These are phyloP conservation scores for Mycena epipterygia DNA, from an alignment of 768 basidiomycete species.

Conservation along the genomic window DNA sequence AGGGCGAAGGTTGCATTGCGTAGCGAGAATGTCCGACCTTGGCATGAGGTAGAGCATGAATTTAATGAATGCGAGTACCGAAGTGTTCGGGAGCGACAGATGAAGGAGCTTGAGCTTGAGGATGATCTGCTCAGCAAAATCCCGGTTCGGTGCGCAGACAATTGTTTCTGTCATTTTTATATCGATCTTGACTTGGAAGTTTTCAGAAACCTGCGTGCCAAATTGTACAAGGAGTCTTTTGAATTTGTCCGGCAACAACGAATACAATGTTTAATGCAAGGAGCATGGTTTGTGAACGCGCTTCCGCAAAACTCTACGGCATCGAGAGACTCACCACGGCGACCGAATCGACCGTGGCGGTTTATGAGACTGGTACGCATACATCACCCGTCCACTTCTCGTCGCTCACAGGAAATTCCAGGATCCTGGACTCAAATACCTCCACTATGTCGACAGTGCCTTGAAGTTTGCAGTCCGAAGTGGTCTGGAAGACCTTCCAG, in stretches of 20 bases:
- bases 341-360: conserved; percentile 81
- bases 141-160: conserved; percentile 78
- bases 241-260: conserved; percentile 92
- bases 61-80: conserved; percentile 89
- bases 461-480: conserved; percentile 83
- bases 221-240: conserved; percentile 90
- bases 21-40: conserved; percentile 79
- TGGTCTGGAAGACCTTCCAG: conserved; percentile 90
- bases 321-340: conserved; percentile 64
- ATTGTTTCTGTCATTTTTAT: conserved; percentile 4
- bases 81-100: conserved; percentile 87
- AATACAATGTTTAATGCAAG: conserved; percentile 88
- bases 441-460: conserved; percentile 89
- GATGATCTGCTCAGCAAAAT: conserved; percentile 90
- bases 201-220: conserved; percentile 82
- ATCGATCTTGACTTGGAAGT: background rate
- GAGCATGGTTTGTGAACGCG: conserved; percentile 93
- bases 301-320: conserved; percentile 64
- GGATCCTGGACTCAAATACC: conserved; percentile 83
- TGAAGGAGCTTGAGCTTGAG: conserved; percentile 90
- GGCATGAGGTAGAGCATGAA: conserved; percentile 88
- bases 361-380: conserved; percentile 84
- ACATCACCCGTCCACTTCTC: background rate
- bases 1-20: conserved; percentile 85
- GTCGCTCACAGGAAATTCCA: conserved; percentile 45